These are phyloP conservation scores for Chrysanthemum seticuspe DNA, from an alignment of 129 eudicot genomes.

Conservation along the genomic window DNA sequence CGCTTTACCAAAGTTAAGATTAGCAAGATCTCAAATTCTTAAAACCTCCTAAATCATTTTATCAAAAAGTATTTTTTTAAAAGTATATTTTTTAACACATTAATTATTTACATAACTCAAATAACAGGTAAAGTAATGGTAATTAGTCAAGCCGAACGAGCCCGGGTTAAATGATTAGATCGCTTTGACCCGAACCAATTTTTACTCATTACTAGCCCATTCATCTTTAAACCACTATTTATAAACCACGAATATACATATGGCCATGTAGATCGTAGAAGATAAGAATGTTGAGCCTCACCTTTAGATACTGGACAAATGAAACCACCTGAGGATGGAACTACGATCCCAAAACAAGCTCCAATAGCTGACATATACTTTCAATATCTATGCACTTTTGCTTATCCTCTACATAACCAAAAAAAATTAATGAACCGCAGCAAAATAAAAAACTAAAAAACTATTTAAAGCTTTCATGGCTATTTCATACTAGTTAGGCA, in stretches of 20 bases:
- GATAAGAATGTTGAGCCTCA: conserved; percentile 19
- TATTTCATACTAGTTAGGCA: conserved; percentile 60
- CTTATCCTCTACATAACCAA: conserved; percentile 61
- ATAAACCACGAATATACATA: not conserved
- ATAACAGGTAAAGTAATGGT: too few relatives aligned
- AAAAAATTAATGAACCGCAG: not conserved
- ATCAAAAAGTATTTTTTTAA: too few relatives aligned
- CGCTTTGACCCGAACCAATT: too few relatives aligned
- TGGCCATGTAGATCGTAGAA: too few relatives aligned
- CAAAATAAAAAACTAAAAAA: not conserved
- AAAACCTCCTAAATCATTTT: too few relatives aligned
- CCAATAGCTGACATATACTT: conserved; percentile 68
- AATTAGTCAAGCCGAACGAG: too few relatives aligned
- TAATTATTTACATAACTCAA: too few relatives aligned
- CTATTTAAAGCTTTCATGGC: not conserved
- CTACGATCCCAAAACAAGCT: conserved; percentile 69
- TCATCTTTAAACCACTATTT: too few relatives aligned
- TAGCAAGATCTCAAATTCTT: too few relatives aligned
- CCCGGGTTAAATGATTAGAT: too few relatives aligned
- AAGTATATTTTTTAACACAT: too few relatives aligned
- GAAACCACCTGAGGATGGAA: conserved; percentile 61
- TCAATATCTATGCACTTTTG: conserved; percentile 87
- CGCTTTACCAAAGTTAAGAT: too few relatives aligned
- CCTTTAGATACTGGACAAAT: conserved; percentile 63
- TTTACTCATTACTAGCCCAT: not conserved